These are phyloP conservation scores for Sherardia arvensis DNA, from an alignment of 257 asterid genomes.

Conservation along the genomic window DNA sequence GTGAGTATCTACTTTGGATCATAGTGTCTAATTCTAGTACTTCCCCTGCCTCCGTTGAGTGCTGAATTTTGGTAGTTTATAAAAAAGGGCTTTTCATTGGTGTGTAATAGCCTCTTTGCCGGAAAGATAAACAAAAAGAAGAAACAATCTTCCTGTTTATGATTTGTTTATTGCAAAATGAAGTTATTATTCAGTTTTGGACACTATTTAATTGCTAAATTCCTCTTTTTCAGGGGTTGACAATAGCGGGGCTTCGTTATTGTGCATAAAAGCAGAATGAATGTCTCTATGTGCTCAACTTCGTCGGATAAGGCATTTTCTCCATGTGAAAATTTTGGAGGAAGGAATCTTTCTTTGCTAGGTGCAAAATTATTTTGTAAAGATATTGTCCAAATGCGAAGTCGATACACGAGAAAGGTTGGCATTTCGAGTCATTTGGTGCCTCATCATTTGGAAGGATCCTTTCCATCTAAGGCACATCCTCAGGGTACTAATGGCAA, in stretches of 20 bases:
- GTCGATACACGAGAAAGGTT: conserved; percentile 27
- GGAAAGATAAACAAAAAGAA: not conserved
- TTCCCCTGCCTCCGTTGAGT: not conserved
- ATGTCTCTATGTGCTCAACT: conserved; percentile 34
- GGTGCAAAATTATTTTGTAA: conserved; percentile 32
- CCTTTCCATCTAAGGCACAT: conserved; percentile 33
- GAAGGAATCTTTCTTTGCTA: conserved; percentile 24
- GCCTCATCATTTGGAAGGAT: conserved; percentile 60
- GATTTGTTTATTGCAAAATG: not conserved
- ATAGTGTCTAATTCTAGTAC: not conserved
- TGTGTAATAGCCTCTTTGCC: not conserved
- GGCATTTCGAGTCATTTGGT: conserved; percentile 47
- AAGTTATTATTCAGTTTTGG: not conserved
- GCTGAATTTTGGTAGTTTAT: not conserved
- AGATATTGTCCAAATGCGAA: conserved; percentile 14
- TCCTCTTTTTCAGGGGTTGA: conserved; percentile 8
- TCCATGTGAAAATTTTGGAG: conserved; percentile 29
- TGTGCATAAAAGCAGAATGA: conserved; percentile 28
- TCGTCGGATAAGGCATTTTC: conserved; percentile 43
- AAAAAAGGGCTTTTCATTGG: not conserved
- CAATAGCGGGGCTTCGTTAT: not conserved
- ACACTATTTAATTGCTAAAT: conserved; percentile 5
- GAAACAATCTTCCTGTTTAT: not conserved
- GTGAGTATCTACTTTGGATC: not conserved
- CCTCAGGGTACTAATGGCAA: conserved; percentile 36